A percentile compares a stretch with the other conserved stretches of the same genome.
Evolutionary conservation across 345 rosid species (phyloP).

Genomic region (Cardamine occulta): DNA sequence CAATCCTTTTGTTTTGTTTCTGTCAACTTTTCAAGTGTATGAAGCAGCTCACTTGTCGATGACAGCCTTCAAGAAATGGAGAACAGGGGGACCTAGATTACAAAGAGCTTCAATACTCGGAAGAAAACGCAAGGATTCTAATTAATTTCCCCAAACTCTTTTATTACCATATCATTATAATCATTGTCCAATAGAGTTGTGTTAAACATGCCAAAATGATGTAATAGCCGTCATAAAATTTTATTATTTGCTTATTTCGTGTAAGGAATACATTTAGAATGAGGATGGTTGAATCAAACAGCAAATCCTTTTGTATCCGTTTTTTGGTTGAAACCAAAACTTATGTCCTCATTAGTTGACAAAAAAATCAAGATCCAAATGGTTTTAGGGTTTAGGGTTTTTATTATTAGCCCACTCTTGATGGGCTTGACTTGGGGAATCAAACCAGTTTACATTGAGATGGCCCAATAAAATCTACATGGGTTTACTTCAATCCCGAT

Average conservation of each 20-base stretch:
- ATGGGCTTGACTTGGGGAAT: slow-evolving; percentile 24
- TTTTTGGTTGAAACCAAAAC: too few species aligned
- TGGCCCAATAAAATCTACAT: background rate
- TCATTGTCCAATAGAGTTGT: background rate
- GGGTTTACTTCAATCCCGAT: too few species aligned
- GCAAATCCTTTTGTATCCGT: background rate
- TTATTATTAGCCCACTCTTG: background rate
- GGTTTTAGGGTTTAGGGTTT: slow-evolving; percentile 41
- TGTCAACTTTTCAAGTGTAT: slow-evolving; percentile 53
- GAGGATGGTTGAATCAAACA: background rate
- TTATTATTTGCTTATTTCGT: background rate
- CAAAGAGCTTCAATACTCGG: slow-evolving; percentile 88
- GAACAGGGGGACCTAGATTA: slow-evolving; percentile 82
- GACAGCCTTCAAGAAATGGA: slow-evolving; percentile 81
- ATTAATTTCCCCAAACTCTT: slow-evolving; percentile 35
- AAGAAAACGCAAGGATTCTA: slow-evolving; percentile 82
- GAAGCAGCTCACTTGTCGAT: slow-evolving; percentile 82
- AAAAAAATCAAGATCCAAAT: too few species aligned
- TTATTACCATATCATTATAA: background rate
- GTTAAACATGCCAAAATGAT: slow-evolving; percentile 12
- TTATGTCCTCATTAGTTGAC: too few species aligned
- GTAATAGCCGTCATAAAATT: background rate
- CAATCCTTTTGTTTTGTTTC: background rate
- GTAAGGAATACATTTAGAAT: background rate
- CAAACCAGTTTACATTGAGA: background rate